Conservation (phyloP, 1,139 yeast species). For the Candida sanyaensis region DNA sequence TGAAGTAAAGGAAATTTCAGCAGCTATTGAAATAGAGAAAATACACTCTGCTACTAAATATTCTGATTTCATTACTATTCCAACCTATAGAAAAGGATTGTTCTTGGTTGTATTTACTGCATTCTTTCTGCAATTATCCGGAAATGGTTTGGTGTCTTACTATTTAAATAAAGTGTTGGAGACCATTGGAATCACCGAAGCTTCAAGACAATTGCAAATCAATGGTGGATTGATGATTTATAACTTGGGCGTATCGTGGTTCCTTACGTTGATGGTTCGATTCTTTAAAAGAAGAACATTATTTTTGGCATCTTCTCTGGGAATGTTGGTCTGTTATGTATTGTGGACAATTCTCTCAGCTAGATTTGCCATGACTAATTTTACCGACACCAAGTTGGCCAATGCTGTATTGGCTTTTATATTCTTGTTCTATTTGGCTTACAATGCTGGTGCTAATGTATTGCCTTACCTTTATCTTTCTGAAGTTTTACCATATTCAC, state of each 20-base stretch:
- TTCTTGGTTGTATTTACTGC: constrained; percentile 36
- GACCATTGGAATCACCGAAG: constrained; percentile 50
- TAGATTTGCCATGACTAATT: constrained; percentile 36
- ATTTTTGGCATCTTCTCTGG: constrained; percentile 34
- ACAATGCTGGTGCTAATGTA: constrained; percentile 37
- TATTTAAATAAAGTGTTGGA: constrained; percentile 49
- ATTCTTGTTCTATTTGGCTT: constrained; percentile 39
- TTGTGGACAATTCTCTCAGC: constrained; percentile 43
- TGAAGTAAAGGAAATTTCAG: constrained; percentile 47
- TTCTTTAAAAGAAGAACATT: constrained; percentile 47
- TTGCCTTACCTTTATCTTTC: constrained; percentile 37
- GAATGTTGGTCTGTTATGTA: constrained; percentile 41
- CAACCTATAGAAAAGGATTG: constrained; percentile 45
- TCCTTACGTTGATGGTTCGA: constrained; percentile 30
- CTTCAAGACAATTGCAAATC: constrained; percentile 44
- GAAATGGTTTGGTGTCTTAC: constrained; percentile 55
- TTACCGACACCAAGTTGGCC: constrained; percentile 31
- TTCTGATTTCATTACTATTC: constrained; percentile 34
- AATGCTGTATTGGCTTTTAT: constrained; percentile 49
- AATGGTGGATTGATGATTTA: constrained; percentile 48
- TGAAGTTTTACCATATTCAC: constrained; percentile 46
- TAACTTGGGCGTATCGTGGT: constrained; percentile 36
- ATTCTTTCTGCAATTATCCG: constrained; percentile 48
- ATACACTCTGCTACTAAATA: constrained; percentile 27
- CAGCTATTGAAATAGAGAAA: constrained; percentile 38